Percentiles rank a stretch among this genome's conserved stretches.
Conservation (phyloP, 2,329 filamentous ascomycete species). For the Beauveria caledonica region DNA sequence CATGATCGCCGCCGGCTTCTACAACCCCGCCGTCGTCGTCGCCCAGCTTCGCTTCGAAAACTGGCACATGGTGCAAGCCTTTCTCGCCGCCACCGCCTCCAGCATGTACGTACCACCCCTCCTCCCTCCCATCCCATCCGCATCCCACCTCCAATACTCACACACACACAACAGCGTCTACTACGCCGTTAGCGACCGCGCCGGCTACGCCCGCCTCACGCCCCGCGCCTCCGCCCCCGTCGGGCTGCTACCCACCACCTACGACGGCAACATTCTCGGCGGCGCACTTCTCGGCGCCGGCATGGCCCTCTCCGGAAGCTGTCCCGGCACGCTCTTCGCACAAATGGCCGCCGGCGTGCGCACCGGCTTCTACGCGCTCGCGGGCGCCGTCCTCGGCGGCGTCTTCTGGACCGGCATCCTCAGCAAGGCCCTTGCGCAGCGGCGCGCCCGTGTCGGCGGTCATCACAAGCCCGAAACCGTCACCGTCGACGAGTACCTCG, state of each 20-base stretch:
- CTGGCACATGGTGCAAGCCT: slow-evolving; percentile 59
- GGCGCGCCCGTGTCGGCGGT: slow-evolving; percentile 18
- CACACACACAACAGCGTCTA: slow-evolving; percentile 27
- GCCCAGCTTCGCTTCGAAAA: slow-evolving; percentile 52
- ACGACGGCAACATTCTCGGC: slow-evolving; percentile 59
- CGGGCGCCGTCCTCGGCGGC: slow-evolving; percentile 48
- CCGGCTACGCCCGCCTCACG: slow-evolving; percentile 33
- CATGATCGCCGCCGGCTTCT: slow-evolving; percentile 51
- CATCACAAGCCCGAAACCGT: slow-evolving; percentile 19
- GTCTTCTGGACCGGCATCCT: slow-evolving; percentile 41
- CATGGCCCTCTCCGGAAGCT: slow-evolving; percentile 58
- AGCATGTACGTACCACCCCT: slow-evolving; percentile 43
- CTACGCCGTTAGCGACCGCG: slow-evolving; percentile 36
- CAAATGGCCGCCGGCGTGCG: slow-evolving; percentile 48
- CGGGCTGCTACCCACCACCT: slow-evolving; percentile 43
- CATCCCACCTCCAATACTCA: neutral
- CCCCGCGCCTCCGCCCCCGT: slow-evolving; percentile 44
- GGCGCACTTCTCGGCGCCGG: slow-evolving; percentile 55
- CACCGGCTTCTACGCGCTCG: slow-evolving; percentile 43
- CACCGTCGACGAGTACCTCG: slow-evolving; percentile 32
- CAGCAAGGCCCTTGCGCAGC: slow-evolving; percentile 24
- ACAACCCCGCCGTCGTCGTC: slow-evolving; percentile 50
- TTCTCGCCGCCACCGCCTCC: slow-evolving; percentile 52
- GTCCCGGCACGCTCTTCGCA: slow-evolving; percentile 56
- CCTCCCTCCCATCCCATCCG: neutral